Percentiles rank a stretch among this genome's conserved stretches.
These are phyloP conservation scores for Adansonia grandidieri DNA, from an alignment of 441 rosid species.

Conservation along the genomic window DNA sequence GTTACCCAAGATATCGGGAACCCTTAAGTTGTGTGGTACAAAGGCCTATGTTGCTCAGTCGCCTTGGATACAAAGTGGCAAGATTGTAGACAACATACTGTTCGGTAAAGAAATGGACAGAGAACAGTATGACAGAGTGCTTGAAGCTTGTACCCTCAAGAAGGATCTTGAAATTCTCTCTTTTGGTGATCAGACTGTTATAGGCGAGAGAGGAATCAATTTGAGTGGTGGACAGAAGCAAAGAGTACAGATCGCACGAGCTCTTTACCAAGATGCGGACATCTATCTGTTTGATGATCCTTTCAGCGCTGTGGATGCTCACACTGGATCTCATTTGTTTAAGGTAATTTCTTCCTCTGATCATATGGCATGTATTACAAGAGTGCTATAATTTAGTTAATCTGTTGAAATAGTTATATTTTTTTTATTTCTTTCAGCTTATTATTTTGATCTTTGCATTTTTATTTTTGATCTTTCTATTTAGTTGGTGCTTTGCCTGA, in stretches of 20 bases:
- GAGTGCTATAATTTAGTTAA: neutral
- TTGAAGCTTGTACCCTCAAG: constrained; percentile 47
- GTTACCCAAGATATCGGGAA: constrained; percentile 41
- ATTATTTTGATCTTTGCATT: neutral
- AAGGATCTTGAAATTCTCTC: constrained; percentile 54
- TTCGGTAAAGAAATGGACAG: constrained; percentile 55
- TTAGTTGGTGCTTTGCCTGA: neutral
- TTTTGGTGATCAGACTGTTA: constrained; percentile 53
- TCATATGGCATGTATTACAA: neutral
- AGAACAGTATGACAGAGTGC: constrained; percentile 38
- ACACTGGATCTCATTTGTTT: constrained; percentile 54
- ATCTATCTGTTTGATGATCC: constrained; percentile 65
- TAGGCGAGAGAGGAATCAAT: constrained; percentile 65
- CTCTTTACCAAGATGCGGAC: constrained; percentile 56
- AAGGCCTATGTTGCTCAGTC: constrained; percentile 59
- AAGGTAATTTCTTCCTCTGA: constrained; percentile 35
- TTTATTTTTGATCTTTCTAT: too few relatives aligned
- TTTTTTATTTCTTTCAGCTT: neutral
- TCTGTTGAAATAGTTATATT: neutral
- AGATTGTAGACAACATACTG: constrained; percentile 55
- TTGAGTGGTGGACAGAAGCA: constrained; percentile 74
- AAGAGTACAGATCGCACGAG: constrained; percentile 65
- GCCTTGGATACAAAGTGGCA: constrained; percentile 68
- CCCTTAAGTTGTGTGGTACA: constrained; percentile 40
- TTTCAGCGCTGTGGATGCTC: constrained; percentile 68